A percentile compares a stretch with the other conserved stretches of the same genome.
These are phyloP conservation scores for Novymonas esmeraldas DNA, from an alignment of 208 protist species.

Conservation along the genomic window DNA sequence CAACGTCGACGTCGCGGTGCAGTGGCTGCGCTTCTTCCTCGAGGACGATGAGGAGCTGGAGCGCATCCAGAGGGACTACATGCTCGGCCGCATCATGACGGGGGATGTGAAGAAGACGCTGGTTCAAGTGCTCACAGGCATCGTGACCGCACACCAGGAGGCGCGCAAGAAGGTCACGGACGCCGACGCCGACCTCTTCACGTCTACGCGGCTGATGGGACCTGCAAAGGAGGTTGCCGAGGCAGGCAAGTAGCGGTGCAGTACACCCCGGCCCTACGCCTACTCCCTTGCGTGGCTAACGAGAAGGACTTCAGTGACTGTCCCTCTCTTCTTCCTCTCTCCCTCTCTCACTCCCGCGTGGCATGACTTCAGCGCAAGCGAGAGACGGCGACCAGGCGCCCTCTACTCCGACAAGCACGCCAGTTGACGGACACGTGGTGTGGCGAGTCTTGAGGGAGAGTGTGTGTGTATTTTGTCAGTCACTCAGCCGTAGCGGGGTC, in stretches of 20 bases:
- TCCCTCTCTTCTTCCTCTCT: too few species aligned
- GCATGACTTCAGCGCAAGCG: too few species aligned
- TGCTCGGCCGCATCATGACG: conserved; percentile 95
- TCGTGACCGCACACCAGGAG: conserved; percentile 93
- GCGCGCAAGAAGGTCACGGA: conserved; percentile 89
- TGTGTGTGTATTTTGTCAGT: too few species aligned
- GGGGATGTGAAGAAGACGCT: conserved; percentile 97
- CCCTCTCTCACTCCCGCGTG: too few species aligned
- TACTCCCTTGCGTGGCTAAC: too few species aligned
- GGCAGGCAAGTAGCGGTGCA: neutral
- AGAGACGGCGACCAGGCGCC: too few species aligned
- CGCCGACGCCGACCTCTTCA: conserved; percentile 82
- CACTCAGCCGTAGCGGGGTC: too few species aligned
- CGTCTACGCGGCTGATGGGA: conserved; percentile 60
- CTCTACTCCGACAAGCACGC: too few species aligned
- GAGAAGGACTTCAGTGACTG: too few species aligned
- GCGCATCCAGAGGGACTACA: conserved; percentile 89
- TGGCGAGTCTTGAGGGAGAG: too few species aligned
- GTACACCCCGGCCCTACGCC: too few species aligned
- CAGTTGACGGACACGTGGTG: too few species aligned
- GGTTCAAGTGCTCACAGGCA: conserved; percentile 87
- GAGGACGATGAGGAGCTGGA: conserved; percentile 96
- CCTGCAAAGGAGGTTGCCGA: conserved; percentile 52
- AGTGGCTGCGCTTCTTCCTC: conserved; percentile 99
- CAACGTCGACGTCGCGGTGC: conserved; percentile 95